A percentile compares a stretch with the other conserved stretches of the same genome.
These are phyloP conservation scores for Venturia pyrina DNA, from an alignment of 2,329 filamentous ascomycete species.

Conservation along the genomic window DNA sequence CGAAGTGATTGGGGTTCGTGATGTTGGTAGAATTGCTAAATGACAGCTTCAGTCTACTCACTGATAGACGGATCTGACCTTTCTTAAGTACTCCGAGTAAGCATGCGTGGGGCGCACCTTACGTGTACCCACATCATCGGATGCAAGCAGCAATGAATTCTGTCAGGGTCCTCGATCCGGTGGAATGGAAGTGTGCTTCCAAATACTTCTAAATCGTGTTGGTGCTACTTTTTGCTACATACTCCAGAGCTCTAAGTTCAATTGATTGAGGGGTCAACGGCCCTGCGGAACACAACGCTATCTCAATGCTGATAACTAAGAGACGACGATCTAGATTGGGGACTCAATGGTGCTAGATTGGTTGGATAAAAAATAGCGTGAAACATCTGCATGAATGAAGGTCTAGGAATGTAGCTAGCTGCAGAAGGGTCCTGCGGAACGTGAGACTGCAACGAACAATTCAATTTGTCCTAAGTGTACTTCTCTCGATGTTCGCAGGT, in stretches of 20 bases:
- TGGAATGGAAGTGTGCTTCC: background rate
- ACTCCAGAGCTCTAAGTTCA: background rate
- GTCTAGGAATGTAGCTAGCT: background rate
- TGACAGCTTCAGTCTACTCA: background rate
- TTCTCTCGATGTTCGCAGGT: background rate
- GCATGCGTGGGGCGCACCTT: background rate
- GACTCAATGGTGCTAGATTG: background rate
- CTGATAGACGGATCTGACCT: background rate
- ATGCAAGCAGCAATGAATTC: background rate
- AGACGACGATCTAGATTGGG: background rate
- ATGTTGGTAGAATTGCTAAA: background rate
- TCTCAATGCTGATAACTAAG: background rate
- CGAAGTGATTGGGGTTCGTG: background rate
- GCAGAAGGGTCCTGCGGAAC: background rate
- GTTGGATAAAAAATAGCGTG: background rate
- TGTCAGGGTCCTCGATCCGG: background rate
- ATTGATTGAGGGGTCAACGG: background rate
- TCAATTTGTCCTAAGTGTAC: background rate
- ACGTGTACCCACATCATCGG: background rate
- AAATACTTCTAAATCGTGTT: background rate
- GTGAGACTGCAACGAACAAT: too few species aligned
- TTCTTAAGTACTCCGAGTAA: background rate
- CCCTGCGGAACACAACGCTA: background rate
- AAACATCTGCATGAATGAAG: background rate
- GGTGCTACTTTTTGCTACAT: background rate